These are phyloP conservation scores for Colletotrichum lini DNA, from an alignment of 2,329 filamentous ascomycete genomes.

Conservation along the genomic window DNA sequence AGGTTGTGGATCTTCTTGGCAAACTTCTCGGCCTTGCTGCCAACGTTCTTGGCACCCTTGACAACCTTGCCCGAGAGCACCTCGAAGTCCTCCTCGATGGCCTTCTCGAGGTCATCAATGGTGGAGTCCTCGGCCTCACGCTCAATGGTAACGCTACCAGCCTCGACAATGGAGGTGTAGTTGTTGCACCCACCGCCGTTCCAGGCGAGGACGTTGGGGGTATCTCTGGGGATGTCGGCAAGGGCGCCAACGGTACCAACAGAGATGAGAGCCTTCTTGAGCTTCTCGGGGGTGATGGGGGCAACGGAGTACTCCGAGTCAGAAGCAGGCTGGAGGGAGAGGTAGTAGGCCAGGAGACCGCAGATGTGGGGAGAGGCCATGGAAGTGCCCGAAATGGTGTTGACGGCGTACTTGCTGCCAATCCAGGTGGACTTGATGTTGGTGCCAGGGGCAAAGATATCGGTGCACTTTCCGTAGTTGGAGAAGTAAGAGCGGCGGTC, in stretches of 20 bases:
- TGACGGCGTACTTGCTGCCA: conserved; percentile 93
- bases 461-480: conserved; percentile 99
- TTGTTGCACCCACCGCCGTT: conserved; percentile 97
- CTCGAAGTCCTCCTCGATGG: conserved; percentile 73
- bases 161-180: conserved; percentile 85
- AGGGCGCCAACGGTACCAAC: conserved; percentile 86
- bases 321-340: conserved; percentile 91
- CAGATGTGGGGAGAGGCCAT: conserved; percentile 99
- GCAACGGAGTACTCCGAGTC: conserved; percentile 94
- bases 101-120: conserved; percentile 73
- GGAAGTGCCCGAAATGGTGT: conserved; percentile 99
- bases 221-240: conserved; percentile 85
- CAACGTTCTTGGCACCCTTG: conserved; percentile 66
- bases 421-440: conserved; percentile 99
- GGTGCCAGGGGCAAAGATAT: conserved; percentile 97
- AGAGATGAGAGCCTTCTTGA: conserved; percentile 89
- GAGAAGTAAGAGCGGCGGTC: conserved; percentile 99
- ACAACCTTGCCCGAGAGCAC: conserved; percentile 70
- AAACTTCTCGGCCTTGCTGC: conserved; percentile 72
- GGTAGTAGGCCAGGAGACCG: conserved; percentile 97
- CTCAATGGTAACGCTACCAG: conserved; percentile 78
- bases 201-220: conserved; percentile 97
- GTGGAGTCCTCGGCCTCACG: conserved; percentile 59
- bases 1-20: conserved; percentile 74
- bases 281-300: conserved; percentile 90